These are phyloP conservation scores for Nidula microcarpa DNA, from an alignment of 768 basidiomycete genomes.

Conservation along the genomic window DNA sequence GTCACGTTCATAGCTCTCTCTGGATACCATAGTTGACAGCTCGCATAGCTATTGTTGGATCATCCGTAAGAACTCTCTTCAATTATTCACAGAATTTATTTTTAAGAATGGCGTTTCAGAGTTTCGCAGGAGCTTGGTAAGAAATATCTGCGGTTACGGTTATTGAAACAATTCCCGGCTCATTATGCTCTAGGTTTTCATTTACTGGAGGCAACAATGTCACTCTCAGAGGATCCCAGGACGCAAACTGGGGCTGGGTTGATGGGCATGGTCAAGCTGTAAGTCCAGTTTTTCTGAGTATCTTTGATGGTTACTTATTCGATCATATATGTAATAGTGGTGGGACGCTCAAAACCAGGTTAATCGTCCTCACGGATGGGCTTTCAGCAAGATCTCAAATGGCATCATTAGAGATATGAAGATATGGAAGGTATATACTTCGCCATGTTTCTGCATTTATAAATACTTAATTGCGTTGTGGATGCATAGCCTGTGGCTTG, in stretches of 20 bases:
- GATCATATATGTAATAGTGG: conserved; percentile 35
- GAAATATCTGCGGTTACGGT: not conserved
- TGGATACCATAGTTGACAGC: not conserved
- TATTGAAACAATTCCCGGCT: not conserved
- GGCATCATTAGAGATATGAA: conserved; percentile 59
- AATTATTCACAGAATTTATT: not conserved
- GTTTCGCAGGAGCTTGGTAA: conserved; percentile 43
- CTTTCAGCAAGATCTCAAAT: conserved; percentile 48
- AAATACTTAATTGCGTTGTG: not conserved
- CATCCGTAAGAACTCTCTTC: conserved; percentile 30
- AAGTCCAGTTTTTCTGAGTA: conserved; percentile 1
- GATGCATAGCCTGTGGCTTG: conserved; percentile 48
- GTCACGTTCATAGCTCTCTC: not conserved
- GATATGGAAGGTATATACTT: conserved; percentile 39
- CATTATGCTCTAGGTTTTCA: conserved; percentile 36
- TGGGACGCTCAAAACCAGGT: conserved; percentile 51
- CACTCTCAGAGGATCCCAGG: conserved; percentile 49
- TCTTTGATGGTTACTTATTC: not conserved
- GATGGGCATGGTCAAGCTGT: conserved; percentile 57
- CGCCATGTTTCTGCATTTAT: not conserved
- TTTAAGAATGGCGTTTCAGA: conserved; percentile 16
- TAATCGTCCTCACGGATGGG: conserved; percentile 54
- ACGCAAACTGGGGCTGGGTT: conserved; percentile 64
- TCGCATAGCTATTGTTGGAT: conserved; percentile 36
- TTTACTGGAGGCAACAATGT: conserved; percentile 56